Base-by-base conservation (phyloP, 352 stramenopile genomes). In the Pseudoperonospora humuli region DNA sequence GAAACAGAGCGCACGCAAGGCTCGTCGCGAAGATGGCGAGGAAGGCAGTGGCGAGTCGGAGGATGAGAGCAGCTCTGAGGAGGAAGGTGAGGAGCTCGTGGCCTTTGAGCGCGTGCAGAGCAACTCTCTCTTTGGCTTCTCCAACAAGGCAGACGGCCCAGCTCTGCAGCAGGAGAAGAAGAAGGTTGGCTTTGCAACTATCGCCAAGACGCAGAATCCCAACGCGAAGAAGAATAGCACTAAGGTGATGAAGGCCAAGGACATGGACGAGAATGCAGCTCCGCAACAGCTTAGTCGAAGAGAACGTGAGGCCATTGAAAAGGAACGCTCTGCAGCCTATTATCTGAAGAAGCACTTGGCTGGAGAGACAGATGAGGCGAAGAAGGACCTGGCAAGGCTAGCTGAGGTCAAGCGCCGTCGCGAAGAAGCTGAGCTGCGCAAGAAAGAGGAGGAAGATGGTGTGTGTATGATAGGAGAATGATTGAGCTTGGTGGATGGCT, bases 161-260 rank as follows among this genome's bases (percentile, higher is more conserved):
- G 39, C 59, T 7, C 33, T 88, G 55, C 73, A 87, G 56, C 55
- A 71, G 19, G 66, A 73, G 37, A 67, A 74, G 48, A 92, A 92
- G 67, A 78, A 82, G 25, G 75, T 67, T 39, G 75, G 79, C 18
- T 72, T 90, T 15, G 63, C 59, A 2, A 72, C 63, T 14, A 63
- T 89, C 23, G 64, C 89, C 42, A 80, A 93, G 67, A 72, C 74
- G 28, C 56, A 90, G 45, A 95, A 95, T 73, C 83, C 81, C 5
- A 95, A 95, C 60, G 35, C 67, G 10, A 71, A 62, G 50, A 61
- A 78, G 38, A 57, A 47, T n/a, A 50, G 75, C 44, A 85, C 70
- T 54, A 94, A 92, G 66, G 64, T 86, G 20, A 86, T 93, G 58
- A 93, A 92, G 64, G 77, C 76, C 25, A 92, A 91, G 61, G 81